Conservation (phyloP, 306 rosid genomes). For the Malus sylvestris region DNA sequence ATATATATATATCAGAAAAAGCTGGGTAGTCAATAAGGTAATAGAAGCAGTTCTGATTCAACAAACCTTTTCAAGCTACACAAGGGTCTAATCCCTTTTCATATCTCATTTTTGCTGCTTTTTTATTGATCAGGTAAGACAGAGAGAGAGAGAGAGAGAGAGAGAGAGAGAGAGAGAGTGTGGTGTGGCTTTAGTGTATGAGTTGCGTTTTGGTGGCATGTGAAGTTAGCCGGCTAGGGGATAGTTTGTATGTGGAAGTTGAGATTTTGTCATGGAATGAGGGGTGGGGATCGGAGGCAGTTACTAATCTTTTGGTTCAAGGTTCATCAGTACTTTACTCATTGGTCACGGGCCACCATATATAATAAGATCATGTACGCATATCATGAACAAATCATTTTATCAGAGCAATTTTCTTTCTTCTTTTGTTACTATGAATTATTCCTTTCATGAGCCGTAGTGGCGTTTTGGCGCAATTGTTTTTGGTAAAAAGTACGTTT, state of each 20-base stretch:
- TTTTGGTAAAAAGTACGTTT: neutral
- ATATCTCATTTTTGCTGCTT: constrained; percentile 3
- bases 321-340: neutral
- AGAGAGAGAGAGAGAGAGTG: neutral
- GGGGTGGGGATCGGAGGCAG: constrained; percentile 16
- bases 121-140: constrained; percentile 4
- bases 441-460: neutral
- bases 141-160: constrained; percentile 10
- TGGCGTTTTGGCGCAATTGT: neutral
- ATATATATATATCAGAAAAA: neutral
- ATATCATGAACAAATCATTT: constrained; percentile 23
- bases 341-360: constrained; percentile 30
- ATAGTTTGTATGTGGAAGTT: constrained; percentile 30
- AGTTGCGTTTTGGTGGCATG: constrained; percentile 36
- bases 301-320: neutral
- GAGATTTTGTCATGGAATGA: constrained; percentile 40
- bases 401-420: neutral
- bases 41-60: neutral
- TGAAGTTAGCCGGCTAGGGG: constrained; percentile 48
- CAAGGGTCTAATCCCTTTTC: constrained; percentile 14
- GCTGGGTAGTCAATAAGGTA: neutral
- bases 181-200: neutral
- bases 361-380: neutral
- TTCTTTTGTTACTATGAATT: neutral
- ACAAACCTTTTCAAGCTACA: constrained; percentile 29